Base-by-base conservation (phyloP, 2,329 filamentous ascomycete genomes). In the Thelonectria discophora region DNA sequence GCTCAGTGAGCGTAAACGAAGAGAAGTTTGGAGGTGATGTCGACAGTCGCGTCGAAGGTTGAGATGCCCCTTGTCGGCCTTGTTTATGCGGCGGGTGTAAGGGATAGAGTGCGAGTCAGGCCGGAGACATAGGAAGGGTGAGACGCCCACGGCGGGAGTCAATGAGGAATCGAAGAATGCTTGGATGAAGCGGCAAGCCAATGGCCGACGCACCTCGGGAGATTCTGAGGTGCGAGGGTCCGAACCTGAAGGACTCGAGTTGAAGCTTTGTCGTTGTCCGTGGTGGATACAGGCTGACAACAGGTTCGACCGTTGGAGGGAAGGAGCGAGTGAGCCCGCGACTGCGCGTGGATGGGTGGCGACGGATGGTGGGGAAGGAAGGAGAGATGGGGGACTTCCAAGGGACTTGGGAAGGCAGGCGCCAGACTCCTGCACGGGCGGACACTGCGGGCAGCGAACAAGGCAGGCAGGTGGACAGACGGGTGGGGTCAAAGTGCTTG, bases 401-500 rank as follows among this genome's bases (percentile, higher is more conserved):
- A 50, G 39, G 42, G 27, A 32, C 47, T 20, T 6, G 21, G 21
- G 21, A 24, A 30, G 27, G 27, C 20, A 45, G 39, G 40, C 34
- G 40, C 21, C 21, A 24, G 21, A 24, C 6, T 3, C 55, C 43
- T 37, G 47, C 42, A 30, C 34, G 34, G 4, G 34, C 46, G 24
- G 30, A 18, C 40, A 17, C n/a, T n/a, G n/a, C n/a, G n/a, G n/a
- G 21, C 3, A 24, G 21, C 21, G 21, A 3, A 24, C 48, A 52
- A n/a, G n/a, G n/a, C n/a, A 39, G 37, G 37, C 50, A 37, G n/a
- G 50, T 59, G 50, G 50, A 47, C 56, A 59, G 56, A 49, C 43
- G 40, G 45, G 57, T 59, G 57, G 57, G 57, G 57, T 54, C 21
- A 59, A 53, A 12, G 40, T 30, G 30, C 32, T 53, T 54, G 49